Conservation (phyloP, 805 yeast genomes). For the Ogataea chonburiensis region DNA sequence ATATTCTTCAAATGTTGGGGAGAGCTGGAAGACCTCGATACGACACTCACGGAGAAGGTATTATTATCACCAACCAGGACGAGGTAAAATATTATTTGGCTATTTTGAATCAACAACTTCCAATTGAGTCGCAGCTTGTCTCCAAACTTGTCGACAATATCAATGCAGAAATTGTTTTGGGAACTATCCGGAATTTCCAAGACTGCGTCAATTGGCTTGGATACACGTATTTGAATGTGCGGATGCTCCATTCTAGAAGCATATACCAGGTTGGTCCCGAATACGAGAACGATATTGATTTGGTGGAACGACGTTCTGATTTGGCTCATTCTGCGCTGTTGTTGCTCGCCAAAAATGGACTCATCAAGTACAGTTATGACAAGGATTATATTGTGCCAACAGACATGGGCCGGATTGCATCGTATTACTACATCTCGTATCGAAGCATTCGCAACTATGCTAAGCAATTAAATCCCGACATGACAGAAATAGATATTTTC, state of each 20-base stretch:
- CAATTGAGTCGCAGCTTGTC: constrained; percentile 87
- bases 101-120: constrained; percentile 84
- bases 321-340: constrained; percentile 75
- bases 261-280: constrained; percentile 75
- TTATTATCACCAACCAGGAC: constrained; percentile 82
- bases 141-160: constrained; percentile 66
- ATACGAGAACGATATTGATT: constrained; percentile 48
- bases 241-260: constrained; percentile 73
- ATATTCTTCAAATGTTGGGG: constrained; percentile 94
- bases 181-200: constrained; percentile 54
- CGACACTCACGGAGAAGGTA: constrained; percentile 91
- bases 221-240: constrained; percentile 70
- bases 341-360: constrained; percentile 51
- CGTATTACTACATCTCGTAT: constrained; percentile 80
- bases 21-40: constrained; percentile 97
- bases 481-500: constrained; percentile 70
- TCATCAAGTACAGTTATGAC: constrained; percentile 55
- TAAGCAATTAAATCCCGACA: constrained; percentile 59
- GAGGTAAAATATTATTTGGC: constrained; percentile 89
- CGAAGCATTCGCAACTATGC: constrained; percentile 69
- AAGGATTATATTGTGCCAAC: constrained; percentile 53
- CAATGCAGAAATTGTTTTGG: constrained; percentile 85
- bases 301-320: constrained; percentile 58
- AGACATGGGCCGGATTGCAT: constrained; percentile 79
- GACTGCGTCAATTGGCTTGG: constrained; percentile 84